Conservation (phyloP, 2,329 filamentous ascomycete genomes). For the Chaetothyriales sp. region DNA sequence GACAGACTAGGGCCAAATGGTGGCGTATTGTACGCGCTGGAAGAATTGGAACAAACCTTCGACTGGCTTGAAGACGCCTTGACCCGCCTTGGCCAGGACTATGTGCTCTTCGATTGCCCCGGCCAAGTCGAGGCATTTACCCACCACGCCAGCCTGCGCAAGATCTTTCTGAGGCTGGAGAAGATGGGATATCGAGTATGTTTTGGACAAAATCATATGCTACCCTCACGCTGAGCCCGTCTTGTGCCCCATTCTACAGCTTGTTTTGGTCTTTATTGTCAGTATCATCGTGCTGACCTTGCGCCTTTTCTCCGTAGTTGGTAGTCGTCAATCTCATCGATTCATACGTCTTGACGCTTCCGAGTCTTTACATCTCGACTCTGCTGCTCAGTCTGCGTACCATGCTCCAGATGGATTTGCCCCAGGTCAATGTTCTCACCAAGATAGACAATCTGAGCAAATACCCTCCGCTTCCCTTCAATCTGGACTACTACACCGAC, state of each 20-base stretch:
- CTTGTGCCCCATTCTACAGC: not conserved
- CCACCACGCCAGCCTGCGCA: conserved; percentile 79
- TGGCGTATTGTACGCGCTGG: conserved; percentile 79
- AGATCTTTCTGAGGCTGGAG: conserved; percentile 80
- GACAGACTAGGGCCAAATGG: conserved; percentile 68
- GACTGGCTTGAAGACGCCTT: conserved; percentile 80
- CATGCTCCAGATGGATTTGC: conserved; percentile 97
- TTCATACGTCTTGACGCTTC: conserved; percentile 82
- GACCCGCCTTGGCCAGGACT: conserved; percentile 71
- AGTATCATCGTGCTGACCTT: conserved; percentile 1
- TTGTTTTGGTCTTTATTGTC: conserved; percentile 5
- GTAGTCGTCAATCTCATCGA: conserved; percentile 89
- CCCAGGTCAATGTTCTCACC: conserved; percentile 87
- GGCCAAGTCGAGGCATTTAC: conserved; percentile 96
- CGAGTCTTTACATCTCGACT: conserved; percentile 89
- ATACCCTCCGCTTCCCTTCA: conserved; percentile 81
- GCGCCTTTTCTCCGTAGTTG: conserved; percentile 44
- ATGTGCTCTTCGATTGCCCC: conserved; percentile 88
- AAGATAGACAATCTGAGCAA: conserved; percentile 90
- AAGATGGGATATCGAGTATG: conserved; percentile 84
- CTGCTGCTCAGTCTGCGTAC: conserved; percentile 82
- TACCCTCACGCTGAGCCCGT: too few species aligned
- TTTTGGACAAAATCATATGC: conserved; percentile 16
- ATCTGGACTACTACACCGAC: conserved; percentile 93
- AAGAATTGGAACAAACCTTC: conserved; percentile 86